phyloP scores from a whole-genome alignment of 176 grass and related monocot genomes.

The Cenchrus fungigraminus region DNA sequence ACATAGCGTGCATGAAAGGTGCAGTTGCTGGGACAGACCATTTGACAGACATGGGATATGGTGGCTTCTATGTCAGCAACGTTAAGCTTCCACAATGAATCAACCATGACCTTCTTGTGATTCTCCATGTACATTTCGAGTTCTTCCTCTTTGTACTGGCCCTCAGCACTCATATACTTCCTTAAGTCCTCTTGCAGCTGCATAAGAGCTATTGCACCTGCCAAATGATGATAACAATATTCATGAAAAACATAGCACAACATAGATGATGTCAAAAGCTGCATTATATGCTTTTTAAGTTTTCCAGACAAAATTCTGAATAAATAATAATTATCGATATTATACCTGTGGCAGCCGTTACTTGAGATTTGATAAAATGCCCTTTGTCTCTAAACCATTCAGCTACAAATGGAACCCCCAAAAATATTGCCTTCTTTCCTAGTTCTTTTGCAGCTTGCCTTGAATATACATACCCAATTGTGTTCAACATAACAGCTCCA shows the following conservation, averaged over 20 bases:
- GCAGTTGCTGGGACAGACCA: constrained; percentile 62
- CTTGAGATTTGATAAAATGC: constrained; percentile 99
- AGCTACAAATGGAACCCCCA: constrained; percentile 92
- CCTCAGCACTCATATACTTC: constrained; percentile 81
- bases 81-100: constrained; percentile 99
- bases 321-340: constrained; percentile 22
- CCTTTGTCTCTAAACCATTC: constrained; percentile 99
- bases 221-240: constrained; percentile 39
- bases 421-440: constrained; percentile 88
- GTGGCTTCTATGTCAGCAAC: constrained; percentile 99
- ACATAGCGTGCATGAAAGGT: constrained; percentile 20
- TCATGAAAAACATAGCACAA: constrained; percentile 26
- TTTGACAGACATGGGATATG: constrained; percentile 90
- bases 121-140: constrained; percentile 83
- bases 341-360: constrained; percentile 88
- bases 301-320: constrained; percentile 1
- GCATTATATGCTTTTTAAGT: neutral
- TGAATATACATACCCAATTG: constrained; percentile 94
- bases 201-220: constrained; percentile 96
- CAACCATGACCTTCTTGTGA: constrained; percentile 91
- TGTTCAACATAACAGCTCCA: constrained; percentile 92
- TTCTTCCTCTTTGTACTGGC: constrained; percentile 76
- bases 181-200: constrained; percentile 91
- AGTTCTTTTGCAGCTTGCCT: constrained; percentile 97
- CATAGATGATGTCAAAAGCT: constrained; percentile 6